phyloP scores from a whole-genome alignment of 805 yeast genomes.

The Starmerella lactis-condensi region DNA sequence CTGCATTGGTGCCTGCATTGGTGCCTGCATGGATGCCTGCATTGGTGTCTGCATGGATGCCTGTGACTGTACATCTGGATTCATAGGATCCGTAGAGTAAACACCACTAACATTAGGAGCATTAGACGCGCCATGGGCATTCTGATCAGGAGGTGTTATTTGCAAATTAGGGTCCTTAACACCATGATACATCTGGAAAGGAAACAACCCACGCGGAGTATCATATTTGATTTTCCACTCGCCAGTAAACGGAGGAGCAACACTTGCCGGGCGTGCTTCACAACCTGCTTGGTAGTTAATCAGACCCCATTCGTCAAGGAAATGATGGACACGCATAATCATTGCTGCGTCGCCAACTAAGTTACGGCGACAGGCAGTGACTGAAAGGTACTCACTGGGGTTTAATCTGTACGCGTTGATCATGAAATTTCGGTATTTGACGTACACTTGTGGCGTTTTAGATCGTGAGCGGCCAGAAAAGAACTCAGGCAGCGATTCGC shows the following conservation, averaged over 20 bases:
- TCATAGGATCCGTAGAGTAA: neutral
- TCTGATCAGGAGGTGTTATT: conserved; percentile 8
- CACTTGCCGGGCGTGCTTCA: conserved; percentile 41
- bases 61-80: neutral
- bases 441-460: conserved; percentile 67
- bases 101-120: neutral
- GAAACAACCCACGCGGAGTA: conserved; percentile 82
- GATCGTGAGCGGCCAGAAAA: conserved; percentile 43
- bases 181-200: conserved; percentile 66
- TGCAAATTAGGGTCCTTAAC: conserved; percentile 29
- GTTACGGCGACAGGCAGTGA: conserved; percentile 80
- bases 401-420: conserved; percentile 71
- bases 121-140: neutral
- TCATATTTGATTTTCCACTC: conserved; percentile 63
- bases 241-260: conserved; percentile 59
- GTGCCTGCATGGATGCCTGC: neutral
- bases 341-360: conserved; percentile 85
- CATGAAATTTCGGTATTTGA: conserved; percentile 73
- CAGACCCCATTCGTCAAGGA: conserved; percentile 79
- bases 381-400: conserved; percentile 74
- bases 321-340: conserved; percentile 63
- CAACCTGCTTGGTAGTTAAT: conserved; percentile 85
- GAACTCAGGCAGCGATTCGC: conserved; percentile 72
- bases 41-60: neutral
- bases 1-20: no score